These are phyloP conservation scores for Mychonastes homosphaera DNA, from an alignment of 139 green algal species.

Conservation along the genomic window DNA sequence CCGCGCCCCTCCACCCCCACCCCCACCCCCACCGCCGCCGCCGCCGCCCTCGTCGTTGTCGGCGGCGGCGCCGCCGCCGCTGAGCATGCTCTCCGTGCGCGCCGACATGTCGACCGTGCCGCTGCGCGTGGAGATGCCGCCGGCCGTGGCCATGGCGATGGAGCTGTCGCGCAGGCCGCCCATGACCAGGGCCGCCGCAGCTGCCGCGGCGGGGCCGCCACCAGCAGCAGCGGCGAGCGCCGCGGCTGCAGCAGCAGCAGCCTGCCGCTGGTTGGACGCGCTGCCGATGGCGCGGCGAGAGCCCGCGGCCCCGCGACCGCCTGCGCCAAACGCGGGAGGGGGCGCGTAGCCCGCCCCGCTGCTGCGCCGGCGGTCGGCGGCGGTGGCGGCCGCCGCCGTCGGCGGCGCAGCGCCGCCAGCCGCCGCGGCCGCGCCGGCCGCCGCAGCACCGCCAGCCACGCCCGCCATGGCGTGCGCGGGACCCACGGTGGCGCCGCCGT, in stretches of 20 bases:
- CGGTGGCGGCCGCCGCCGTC: background rate
- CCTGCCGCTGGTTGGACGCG: conserved; percentile 5
- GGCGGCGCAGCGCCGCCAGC: background rate
- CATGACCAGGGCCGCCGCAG: background rate
- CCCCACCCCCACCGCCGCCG: conserved; percentile 21
- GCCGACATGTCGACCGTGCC: conserved; percentile 35
- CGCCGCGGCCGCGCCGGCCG: background rate
- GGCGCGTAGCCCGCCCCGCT: background rate
- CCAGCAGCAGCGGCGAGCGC: background rate
- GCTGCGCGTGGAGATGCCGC: conserved; percentile 10
- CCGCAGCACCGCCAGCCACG: background rate
- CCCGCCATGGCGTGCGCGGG: no score
- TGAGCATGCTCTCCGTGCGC: conserved; percentile 15
- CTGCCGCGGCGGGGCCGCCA: background rate
- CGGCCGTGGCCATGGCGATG: conserved; percentile 30
- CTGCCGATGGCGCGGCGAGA: background rate
- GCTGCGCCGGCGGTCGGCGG: background rate
- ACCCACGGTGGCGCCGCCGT: no score
- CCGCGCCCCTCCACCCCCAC: conserved; percentile 1
- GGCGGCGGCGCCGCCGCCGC: background rate
- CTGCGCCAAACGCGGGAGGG: background rate
- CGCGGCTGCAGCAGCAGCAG: no score
- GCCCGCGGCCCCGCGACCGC: background rate
- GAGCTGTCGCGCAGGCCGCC: conserved; percentile 20
- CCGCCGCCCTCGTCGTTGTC: background rate